phyloP scores from a whole-genome alignment of 179 eudicot genomes.

The Beta lomatogona region DNA sequence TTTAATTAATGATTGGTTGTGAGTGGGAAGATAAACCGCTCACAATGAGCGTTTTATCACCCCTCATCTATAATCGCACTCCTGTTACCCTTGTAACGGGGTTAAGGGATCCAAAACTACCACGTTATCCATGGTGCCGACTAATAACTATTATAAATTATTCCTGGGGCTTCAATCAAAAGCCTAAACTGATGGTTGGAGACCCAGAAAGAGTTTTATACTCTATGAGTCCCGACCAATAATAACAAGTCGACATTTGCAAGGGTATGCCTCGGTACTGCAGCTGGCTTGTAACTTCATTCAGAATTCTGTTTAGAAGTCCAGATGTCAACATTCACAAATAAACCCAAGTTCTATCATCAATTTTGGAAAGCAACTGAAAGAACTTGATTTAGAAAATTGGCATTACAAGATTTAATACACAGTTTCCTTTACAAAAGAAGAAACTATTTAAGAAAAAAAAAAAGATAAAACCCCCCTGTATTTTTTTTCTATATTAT shows the following conservation, averaged over 20 bases:
- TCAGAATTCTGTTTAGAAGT: conserved; percentile 10
- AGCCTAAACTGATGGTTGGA: too few relatives aligned
- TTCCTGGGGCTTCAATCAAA: too few relatives aligned
- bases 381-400: background rate
- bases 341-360: background rate
- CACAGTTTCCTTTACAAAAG: conserved; percentile 24
- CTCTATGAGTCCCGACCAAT: background rate
- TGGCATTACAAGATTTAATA: conserved; percentile 3
- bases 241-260: background rate
- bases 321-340: background rate
- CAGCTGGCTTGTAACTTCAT: conserved; percentile 12
- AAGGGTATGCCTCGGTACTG: background rate
- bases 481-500: conserved; percentile 8
- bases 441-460: conserved; percentile 10
- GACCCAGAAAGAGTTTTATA: too few relatives aligned
- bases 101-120: background rate
- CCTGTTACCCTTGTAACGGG: background rate
- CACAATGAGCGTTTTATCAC: too few relatives aligned
- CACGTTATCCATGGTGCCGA: background rate
- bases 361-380: background rate
- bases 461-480: background rate
- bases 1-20: too few relatives aligned
- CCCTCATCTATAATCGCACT: background rate
- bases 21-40: too few relatives aligned
- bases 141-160: too few relatives aligned